phyloP scores from a whole-genome alignment of 2,329 filamentous ascomycete species.

The Fusarium secorum region DNA sequence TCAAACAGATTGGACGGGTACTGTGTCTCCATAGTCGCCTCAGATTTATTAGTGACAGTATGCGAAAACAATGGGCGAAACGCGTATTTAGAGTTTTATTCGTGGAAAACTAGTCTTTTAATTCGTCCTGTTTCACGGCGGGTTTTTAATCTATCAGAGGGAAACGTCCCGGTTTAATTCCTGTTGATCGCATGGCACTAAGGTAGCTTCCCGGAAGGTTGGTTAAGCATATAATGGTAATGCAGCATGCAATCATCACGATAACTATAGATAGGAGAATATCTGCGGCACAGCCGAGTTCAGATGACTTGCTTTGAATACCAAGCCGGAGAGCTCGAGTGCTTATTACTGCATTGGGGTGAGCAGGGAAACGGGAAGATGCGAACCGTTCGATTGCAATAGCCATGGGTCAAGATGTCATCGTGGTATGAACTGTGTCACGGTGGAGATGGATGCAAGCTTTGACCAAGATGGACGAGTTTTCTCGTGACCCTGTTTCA shows the following conservation, averaged over 20 bases:
- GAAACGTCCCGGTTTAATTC: background rate
- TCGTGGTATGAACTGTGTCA: background rate
- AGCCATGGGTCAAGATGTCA: conserved; percentile 5
- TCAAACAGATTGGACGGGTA: conserved; percentile 9
- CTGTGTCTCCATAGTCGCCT: background rate
- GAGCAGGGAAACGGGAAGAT: background rate
- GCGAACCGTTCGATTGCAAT: background rate
- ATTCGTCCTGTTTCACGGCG: background rate
- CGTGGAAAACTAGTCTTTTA: conserved; percentile 13
- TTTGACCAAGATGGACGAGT: background rate
- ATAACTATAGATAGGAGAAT: background rate
- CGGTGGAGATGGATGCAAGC: background rate
- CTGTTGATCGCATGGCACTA: background rate
- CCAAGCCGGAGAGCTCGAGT: background rate
- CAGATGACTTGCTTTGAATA: background rate
- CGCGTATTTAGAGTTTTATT: background rate
- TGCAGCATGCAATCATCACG: background rate
- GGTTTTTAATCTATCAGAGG: background rate
- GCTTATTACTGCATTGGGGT: background rate
- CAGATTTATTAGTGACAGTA: conserved; percentile 1
- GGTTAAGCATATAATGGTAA: conserved; percentile 6
- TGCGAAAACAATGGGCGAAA: background rate
- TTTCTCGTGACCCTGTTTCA: conserved; percentile 11
- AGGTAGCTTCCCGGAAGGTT: background rate
- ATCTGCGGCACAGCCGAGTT: background rate